Conservation (phyloP, 495 filamentous ascomycete genomes). For the Durotheca rogersii region DNA sequence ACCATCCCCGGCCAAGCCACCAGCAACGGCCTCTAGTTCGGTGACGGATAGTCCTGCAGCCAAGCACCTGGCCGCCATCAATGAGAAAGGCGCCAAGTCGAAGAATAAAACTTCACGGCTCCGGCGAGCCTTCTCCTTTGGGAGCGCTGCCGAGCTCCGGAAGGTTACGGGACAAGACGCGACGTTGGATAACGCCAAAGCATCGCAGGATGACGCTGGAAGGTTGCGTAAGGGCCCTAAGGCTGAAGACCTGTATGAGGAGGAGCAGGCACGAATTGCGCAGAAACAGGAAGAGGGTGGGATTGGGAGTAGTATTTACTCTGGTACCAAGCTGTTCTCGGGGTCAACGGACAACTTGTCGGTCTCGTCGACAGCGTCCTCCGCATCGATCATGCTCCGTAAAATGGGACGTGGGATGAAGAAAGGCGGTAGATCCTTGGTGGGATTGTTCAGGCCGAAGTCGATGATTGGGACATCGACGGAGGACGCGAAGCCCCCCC, state of each 20-base stretch:
- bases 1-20: slow-evolving; percentile 39
- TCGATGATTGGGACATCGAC: slow-evolving; percentile 77
- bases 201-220: slow-evolving; percentile 56
- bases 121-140: slow-evolving; percentile 93
- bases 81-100: slow-evolving; percentile 64
- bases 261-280: slow-evolving; percentile 87
- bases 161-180: slow-evolving; percentile 64
- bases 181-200: slow-evolving; percentile 50
- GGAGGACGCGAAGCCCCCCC: slow-evolving; percentile 63
- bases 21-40: slow-evolving; percentile 25
- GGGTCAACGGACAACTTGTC: slow-evolving; percentile 96
- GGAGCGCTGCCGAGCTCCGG: slow-evolving; percentile 88
- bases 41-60: slow-evolving; percentile 67
- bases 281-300: slow-evolving; percentile 88
- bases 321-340: slow-evolving; percentile 80
- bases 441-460: slow-evolving; percentile 93
- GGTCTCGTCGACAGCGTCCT: slow-evolving; percentile 95
- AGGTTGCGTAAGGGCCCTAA: slow-evolving; percentile 73
- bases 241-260: slow-evolving; percentile 63
- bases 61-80: slow-evolving; percentile 76
- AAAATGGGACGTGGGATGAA: slow-evolving; percentile 99
- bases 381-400: slow-evolving; percentile 96
- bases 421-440: slow-evolving; percentile 83
- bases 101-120: slow-evolving; percentile 88
- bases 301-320: slow-evolving; percentile 91